These are phyloP conservation scores for Sphenostylis stenocarpa DNA, from an alignment of 306 rosid species.

Conservation along the genomic window DNA sequence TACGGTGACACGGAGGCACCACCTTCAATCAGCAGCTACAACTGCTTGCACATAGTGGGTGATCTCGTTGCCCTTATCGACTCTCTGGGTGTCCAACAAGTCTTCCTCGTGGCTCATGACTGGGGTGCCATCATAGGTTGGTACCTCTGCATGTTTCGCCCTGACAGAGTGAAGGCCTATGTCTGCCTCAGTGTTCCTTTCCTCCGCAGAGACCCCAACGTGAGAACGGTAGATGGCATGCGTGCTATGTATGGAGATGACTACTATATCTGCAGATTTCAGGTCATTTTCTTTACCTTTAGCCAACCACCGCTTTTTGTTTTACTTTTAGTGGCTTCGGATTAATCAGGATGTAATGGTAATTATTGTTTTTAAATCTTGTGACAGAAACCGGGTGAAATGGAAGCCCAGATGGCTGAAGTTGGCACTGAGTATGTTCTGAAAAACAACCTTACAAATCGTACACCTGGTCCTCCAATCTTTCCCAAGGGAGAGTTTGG, in stretches of 20 bases:
- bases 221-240: conserved; percentile 17
- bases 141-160: conserved; percentile 47
- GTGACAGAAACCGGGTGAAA: conserved; percentile 16
- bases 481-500: conserved; percentile 38
- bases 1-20: conserved; percentile 43
- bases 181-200: conserved; percentile 43
- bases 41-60: conserved; percentile 30
- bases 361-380: neutral
- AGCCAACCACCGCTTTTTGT: neutral
- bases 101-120: conserved; percentile 47
- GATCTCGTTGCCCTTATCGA: conserved; percentile 35
- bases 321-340: neutral
- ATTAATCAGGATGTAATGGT: neutral
- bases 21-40: neutral
- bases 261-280: conserved; percentile 45
- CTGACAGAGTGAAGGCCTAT: conserved; percentile 36
- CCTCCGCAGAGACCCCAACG: conserved; percentile 5
- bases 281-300: conserved; percentile 11
- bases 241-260: conserved; percentile 36
- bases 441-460: conserved; percentile 35
- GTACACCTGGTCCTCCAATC: conserved; percentile 38
- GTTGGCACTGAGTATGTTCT: conserved; percentile 19
- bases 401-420: conserved; percentile 34
- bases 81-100: conserved; percentile 9
- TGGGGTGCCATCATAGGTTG: conserved; percentile 49